Percentiles rank a stretch among this genome's conserved stretches.
These are phyloP conservation scores for Taxawa tesnikishii DNA, from an alignment of 2,329 filamentous ascomycete species.

Conservation along the genomic window DNA sequence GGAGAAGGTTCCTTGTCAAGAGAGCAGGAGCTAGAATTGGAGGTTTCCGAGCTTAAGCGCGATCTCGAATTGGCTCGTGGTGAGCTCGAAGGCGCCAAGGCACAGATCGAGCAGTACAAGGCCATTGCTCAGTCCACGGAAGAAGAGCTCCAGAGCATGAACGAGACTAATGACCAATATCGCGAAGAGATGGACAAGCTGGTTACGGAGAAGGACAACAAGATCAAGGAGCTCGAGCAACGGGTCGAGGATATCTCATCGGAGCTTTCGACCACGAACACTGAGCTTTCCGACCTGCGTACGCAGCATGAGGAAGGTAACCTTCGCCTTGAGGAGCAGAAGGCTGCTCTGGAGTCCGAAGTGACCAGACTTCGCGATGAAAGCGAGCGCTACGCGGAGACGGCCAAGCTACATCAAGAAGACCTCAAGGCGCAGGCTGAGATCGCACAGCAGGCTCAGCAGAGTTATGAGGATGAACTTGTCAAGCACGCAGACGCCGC, in stretches of 20 bases:
- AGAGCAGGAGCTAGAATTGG: slow-evolving; percentile 70
- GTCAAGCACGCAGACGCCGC: slow-evolving; percentile 95
- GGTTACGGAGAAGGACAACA: slow-evolving; percentile 64
- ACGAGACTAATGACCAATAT: slow-evolving; percentile 73
- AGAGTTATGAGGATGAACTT: slow-evolving; percentile 89
- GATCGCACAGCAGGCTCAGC: slow-evolving; percentile 84
- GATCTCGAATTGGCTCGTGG: slow-evolving; percentile 70
- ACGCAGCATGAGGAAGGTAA: slow-evolving; percentile 66
- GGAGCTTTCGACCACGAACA: slow-evolving; percentile 72
- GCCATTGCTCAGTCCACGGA: slow-evolving; percentile 77
- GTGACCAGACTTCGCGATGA: slow-evolving; percentile 73
- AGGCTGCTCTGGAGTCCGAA: slow-evolving; percentile 64
- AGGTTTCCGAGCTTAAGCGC: slow-evolving; percentile 76
- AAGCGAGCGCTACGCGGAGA: slow-evolving; percentile 64
- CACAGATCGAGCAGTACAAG: slow-evolving; percentile 78
- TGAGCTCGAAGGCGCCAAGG: slow-evolving; percentile 70
- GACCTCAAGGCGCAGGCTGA: slow-evolving; percentile 88
- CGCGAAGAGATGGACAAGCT: slow-evolving; percentile 71
- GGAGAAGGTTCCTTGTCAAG: slow-evolving; percentile 40
- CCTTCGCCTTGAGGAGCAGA: slow-evolving; percentile 68
- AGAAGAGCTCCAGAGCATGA: slow-evolving; percentile 70
- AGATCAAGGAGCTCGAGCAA: slow-evolving; percentile 70
- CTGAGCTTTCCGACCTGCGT: slow-evolving; percentile 66
- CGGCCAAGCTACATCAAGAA: slow-evolving; percentile 75
- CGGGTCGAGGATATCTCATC: slow-evolving; percentile 71